Evolutionary conservation across 306 rosid genomes (phyloP), one percentile per base, ranked within the genome.

Genomic region (Cucurbita moschata): DNA sequence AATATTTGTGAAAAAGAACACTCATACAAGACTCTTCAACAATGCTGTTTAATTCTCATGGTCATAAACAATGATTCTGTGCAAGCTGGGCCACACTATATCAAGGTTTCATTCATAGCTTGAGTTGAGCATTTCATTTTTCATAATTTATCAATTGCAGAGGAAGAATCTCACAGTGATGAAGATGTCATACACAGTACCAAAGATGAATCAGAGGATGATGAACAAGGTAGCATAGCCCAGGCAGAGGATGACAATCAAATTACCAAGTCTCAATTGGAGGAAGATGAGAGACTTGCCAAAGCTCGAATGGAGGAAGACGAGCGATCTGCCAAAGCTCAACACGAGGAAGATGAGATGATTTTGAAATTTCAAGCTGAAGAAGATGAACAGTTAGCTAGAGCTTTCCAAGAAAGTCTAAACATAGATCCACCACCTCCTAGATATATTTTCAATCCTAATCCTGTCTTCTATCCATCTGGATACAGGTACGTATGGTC

Each of bases 361-460:
- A 56, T 56, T 76, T 75, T 78, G 39, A 89, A 88, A 78, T 76
- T 75, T 82, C 96, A 88, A 84, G 82, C 86, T 65, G 97, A 89
- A 79, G 97, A 92, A 80, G 99, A 94, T 80, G 96, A 95, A 82
- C 96, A 85, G 77, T 91, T 91, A 76, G 99, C 99, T 30, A 84
- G 80, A 82, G 99, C 99, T 62, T 79, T 91, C 82, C 96, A 95
- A 81, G 97, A 91, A 84, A 95, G 96, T 79, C 80, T 89, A 81
- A 83, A 76, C 74, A 50, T 81, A 49, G 76, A 70, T 68, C 87
- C 96, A 57, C 74, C 59, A 77, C 88, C 90, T 78, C 90, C 92
- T 52, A 87, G 75, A 81, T 26, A 79, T 60, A 71, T 78, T 49
- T 86, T 82, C 78, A 90, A 83, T 63, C 97, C 92, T 56, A 77